Percentiles rank a stretch among this genome's conserved stretches.
Conservation (phyloP, 129 eudicot genomes). For the Rutidosis leptorrhynchoides region DNA sequence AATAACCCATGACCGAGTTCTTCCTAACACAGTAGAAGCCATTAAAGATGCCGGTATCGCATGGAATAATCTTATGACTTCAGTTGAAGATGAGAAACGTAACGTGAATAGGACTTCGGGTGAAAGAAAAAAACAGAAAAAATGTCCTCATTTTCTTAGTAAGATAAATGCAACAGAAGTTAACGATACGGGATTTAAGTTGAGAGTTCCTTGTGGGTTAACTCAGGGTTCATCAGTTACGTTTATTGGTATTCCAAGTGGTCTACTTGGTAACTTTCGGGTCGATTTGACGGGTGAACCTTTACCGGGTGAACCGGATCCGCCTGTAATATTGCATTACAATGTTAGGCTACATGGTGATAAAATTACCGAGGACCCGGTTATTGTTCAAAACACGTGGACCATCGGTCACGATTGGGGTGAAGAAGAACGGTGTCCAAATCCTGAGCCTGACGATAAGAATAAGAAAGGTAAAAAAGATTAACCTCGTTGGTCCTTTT, state of each 20-base stretch:
- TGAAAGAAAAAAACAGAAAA: conserved; percentile 64
- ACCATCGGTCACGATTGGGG: conserved; percentile 95
- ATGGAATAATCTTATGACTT: conserved; percentile 78
- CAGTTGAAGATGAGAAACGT: conserved; percentile 65
- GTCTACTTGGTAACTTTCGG: conserved; percentile 81
- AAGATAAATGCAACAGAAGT: conserved; percentile 66
- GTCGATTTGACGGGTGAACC: conserved; percentile 89
- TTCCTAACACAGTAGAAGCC: conserved; percentile 89
- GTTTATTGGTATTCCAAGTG: conserved; percentile 85
- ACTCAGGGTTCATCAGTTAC: conserved; percentile 96
- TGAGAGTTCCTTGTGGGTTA: conserved; percentile 91
- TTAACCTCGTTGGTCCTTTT: conserved; percentile 20
- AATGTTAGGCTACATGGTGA: conserved; percentile 97
- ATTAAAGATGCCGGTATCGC: conserved; percentile 72
- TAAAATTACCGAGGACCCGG: conserved; percentile 84
- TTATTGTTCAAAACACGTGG: conserved; percentile 95
- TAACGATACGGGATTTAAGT: conserved; percentile 55
- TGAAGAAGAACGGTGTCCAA: conserved; percentile 92
- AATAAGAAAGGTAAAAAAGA: conserved; percentile 65
- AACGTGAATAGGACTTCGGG: conserved; percentile 52
- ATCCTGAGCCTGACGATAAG: conserved; percentile 47
- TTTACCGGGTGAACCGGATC: conserved; percentile 83
- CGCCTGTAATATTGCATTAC: conserved; percentile 85
- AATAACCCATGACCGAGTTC: conserved; percentile 55
- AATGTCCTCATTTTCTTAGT: conserved; percentile 90